Evolutionary conservation across 202 grass and related monocot genomes (phyloP).

Genomic region (Thinopyrum obtusiflorum): DNA sequence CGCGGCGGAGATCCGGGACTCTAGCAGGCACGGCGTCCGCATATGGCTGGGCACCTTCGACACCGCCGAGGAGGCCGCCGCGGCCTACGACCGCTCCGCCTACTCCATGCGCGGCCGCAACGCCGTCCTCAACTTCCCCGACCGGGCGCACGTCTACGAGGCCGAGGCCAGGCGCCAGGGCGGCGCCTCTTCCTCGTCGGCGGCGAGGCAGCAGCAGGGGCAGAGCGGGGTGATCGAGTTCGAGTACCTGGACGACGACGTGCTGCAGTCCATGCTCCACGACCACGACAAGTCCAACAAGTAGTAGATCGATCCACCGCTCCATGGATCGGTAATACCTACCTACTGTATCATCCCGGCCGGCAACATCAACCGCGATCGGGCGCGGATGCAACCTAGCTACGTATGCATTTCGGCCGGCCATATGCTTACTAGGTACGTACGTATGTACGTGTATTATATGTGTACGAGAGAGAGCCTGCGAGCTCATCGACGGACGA

Average conservation of each 20-base stretch:
- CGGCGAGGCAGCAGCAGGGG: not conserved
- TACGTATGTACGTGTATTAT: not conserved
- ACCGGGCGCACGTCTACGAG: constrained; percentile 46
- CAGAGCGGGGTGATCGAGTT: constrained; percentile 62
- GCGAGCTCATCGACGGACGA: not conserved
- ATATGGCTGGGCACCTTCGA: constrained; percentile 70
- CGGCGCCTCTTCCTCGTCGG: constrained; percentile 18
- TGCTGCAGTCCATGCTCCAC: constrained; percentile 70
- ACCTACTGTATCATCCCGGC: no score
- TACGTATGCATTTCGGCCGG: not conserved
- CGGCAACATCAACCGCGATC: not conserved
- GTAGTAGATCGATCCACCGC: not conserved
- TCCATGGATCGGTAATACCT: not conserved
- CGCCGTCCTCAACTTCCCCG: constrained; percentile 79
- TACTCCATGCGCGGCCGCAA: constrained; percentile 66
- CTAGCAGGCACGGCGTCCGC: constrained; percentile 53
- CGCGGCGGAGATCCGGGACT: constrained; percentile 82
- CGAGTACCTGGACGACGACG: constrained; percentile 73
- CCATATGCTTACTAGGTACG: not conserved
- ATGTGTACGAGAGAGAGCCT: not conserved
- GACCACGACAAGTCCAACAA: not conserved
- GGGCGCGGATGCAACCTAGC: not conserved
- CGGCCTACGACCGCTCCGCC: constrained; percentile 63
- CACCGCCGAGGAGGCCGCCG: constrained; percentile 66
- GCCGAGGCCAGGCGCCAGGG: not conserved